Percentiles rank a stretch among this genome's conserved stretches.
Conservation (phyloP, 352 stramenopile genomes). For the Globisporangium cystogenes region DNA sequence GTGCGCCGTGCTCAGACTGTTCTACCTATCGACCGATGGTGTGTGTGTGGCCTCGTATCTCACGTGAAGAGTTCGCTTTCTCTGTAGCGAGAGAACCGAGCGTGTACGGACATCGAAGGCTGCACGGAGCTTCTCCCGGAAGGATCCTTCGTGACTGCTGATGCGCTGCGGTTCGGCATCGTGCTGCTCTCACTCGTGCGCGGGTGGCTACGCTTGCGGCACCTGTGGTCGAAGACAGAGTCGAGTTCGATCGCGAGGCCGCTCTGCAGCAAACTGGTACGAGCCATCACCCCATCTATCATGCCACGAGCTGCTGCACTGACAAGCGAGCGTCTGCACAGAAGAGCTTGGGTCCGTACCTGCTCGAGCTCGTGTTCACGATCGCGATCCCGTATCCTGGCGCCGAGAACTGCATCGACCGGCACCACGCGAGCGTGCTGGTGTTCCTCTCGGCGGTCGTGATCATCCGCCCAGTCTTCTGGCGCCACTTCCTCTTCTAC, state of each 20-base stretch:
- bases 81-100: conserved; percentile 44
- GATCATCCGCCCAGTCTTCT: conserved; percentile 36
- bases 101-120: conserved; percentile 15
- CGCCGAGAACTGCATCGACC: conserved; percentile 22
- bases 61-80: too few relatives aligned
- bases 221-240: conserved; percentile 4
- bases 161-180: conserved; percentile 24
- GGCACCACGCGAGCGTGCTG: conserved; percentile 14
- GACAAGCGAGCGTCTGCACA: not conserved
- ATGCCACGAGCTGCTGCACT: too few relatives aligned
- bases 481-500: conserved; percentile 50
- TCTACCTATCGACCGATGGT: too few relatives aligned
- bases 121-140: conserved; percentile 34
- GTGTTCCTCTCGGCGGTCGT: conserved; percentile 37
- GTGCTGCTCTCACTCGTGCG: conserved; percentile 13
- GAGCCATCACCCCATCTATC: too few relatives aligned
- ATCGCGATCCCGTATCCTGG: conserved; percentile 50
- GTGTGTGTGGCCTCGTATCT: not conserved
- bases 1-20: not conserved
- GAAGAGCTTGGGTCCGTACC: conserved; percentile 11
- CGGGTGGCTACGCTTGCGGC: conserved; percentile 18
- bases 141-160: conserved; percentile 25
- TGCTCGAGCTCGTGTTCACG: conserved; percentile 29
- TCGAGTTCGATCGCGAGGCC: not conserved
- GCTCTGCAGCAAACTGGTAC: not conserved